These are phyloP conservation scores for Prunus kanzakura DNA, from an alignment of 306 rosid species.

Conservation along the genomic window DNA sequence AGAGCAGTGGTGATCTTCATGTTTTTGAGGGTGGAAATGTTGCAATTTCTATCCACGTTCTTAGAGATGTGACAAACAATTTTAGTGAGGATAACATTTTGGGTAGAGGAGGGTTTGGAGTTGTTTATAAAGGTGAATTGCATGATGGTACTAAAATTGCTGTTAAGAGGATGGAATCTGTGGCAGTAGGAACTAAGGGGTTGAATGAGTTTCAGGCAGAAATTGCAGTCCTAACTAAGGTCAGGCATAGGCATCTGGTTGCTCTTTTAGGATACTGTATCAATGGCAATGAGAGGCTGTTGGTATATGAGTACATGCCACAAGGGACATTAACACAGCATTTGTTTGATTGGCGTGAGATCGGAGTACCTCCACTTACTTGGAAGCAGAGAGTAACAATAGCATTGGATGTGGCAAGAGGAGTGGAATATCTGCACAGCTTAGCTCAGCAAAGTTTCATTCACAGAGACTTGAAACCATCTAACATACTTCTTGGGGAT, in stretches of 20 bases:
- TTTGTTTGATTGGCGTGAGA: conserved; percentile 66
- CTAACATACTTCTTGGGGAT: conserved; percentile 79
- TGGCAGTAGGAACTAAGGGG: conserved; percentile 64
- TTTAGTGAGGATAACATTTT: conserved; percentile 68
- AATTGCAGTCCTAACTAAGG: conserved; percentile 80
- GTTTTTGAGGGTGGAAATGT: conserved; percentile 74
- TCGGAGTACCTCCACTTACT: conserved; percentile 49
- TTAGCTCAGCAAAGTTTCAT: conserved; percentile 92
- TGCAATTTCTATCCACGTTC: conserved; percentile 65
- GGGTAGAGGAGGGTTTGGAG: conserved; percentile 95
- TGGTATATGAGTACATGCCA: conserved; percentile 90
- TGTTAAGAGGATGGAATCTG: conserved; percentile 85
- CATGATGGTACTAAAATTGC: conserved; percentile 86
- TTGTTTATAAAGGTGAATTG: conserved; percentile 81
- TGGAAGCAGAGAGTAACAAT: conserved; percentile 82
- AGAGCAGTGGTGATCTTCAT: conserved; percentile 62
- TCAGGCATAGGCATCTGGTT: conserved; percentile 88
- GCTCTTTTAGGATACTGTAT: conserved; percentile 78
- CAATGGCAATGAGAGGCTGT: conserved; percentile 81
- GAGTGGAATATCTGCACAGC: conserved; percentile 86
- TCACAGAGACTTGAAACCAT: conserved; percentile 88
- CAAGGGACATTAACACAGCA: conserved; percentile 84
- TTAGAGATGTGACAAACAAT: conserved; percentile 65
- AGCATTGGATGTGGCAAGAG: conserved; percentile 92
- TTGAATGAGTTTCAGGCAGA: conserved; percentile 85